These are phyloP conservation scores for Dioscorea alata DNA, from an alignment of 106 monocot genomes.

Conservation along the genomic window DNA sequence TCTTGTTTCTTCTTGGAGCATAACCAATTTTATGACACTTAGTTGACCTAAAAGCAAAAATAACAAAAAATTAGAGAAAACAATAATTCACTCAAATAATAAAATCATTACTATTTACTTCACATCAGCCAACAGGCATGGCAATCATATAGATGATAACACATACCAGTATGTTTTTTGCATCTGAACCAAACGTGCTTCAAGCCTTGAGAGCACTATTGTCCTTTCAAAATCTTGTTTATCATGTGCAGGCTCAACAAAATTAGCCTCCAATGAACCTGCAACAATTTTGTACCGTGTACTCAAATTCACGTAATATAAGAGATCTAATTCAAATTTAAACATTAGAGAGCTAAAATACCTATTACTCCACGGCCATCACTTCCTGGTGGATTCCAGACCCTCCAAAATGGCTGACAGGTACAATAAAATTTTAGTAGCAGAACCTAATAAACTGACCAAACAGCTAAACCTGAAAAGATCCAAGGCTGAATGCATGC, in stretches of 20 bases:
- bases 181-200: slow-evolving; percentile 65
- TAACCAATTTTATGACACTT: slow-evolving; percentile 79
- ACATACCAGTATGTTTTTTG: slow-evolving; percentile 85
- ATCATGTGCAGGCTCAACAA: slow-evolving; percentile 98
- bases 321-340: background rate
- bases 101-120: background rate
- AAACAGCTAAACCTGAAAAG: no score
- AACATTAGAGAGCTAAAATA: slow-evolving; percentile 6
- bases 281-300: slow-evolving; percentile 1
- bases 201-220: slow-evolving; percentile 86
- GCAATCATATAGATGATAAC: slow-evolving; percentile 4
- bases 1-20: slow-evolving; percentile 45
- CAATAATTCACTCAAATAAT: background rate
- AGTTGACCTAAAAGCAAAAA: slow-evolving; percentile 36
- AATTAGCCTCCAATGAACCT: slow-evolving; percentile 97
- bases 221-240: slow-evolving; percentile 95
- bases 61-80: background rate
- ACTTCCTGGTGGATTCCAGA: slow-evolving; percentile 99
- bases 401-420: slow-evolving; percentile 89
- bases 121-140: background rate
- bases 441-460: no score
- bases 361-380: slow-evolving; percentile 98
- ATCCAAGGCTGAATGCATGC: no score
- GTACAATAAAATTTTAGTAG: no score
- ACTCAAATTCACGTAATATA: background rate